Conservation (phyloP, 108 stramenopile genomes). For the Discostella pseudostelligera region DNA sequence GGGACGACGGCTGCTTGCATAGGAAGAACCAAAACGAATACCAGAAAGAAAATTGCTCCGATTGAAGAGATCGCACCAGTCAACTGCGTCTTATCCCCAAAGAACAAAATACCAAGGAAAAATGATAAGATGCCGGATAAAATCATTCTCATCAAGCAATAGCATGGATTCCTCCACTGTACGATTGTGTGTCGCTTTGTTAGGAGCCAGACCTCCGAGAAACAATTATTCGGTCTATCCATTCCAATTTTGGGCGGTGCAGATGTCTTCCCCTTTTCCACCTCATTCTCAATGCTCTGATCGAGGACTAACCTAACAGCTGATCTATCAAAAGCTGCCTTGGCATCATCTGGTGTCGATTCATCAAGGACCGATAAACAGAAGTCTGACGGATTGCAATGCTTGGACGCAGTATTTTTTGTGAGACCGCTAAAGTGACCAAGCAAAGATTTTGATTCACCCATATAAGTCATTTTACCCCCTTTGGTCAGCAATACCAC, state of each 20-base stretch:
- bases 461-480: constrained; percentile 30
- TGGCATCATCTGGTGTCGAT: constrained; percentile 25
- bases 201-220: constrained; percentile 29
- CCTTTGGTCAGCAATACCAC: constrained; percentile 37
- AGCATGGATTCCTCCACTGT: constrained; percentile 47
- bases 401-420: background rate
- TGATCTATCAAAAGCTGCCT: constrained; percentile 19
- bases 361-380: constrained; percentile 22
- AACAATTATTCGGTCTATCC: constrained; percentile 6
- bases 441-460: constrained; percentile 31
- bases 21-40: constrained; percentile 48
- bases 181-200: constrained; percentile 34
- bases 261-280: constrained; percentile 5
- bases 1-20: constrained; percentile 51
- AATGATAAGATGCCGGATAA: constrained; percentile 17
- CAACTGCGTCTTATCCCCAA: constrained; percentile 19
- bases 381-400: constrained; percentile 36
- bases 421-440: constrained; percentile 24
- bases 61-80: constrained; percentile 49
- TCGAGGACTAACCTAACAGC: background rate
- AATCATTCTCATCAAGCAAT: constrained; percentile 41
- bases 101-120: constrained; percentile 45
- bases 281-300: constrained; percentile 13
- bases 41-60: constrained; percentile 45
- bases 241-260: background rate